These are phyloP conservation scores for Albizia julibrissin DNA, from an alignment of 306 rosid species.

Conservation along the genomic window DNA sequence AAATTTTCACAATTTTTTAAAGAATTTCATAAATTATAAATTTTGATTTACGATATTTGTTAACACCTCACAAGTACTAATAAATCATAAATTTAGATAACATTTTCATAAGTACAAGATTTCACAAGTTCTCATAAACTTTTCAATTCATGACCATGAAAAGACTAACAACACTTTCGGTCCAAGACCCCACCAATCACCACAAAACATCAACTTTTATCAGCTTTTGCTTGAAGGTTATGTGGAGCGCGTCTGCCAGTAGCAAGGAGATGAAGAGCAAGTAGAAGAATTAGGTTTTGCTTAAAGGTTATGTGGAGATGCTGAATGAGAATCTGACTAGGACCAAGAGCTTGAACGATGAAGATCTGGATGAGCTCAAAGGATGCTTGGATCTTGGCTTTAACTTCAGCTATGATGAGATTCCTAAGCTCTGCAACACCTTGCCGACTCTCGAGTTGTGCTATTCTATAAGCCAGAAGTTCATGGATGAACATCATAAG, in stretches of 20 bases:
- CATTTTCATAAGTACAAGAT: too few species aligned
- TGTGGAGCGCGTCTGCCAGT: not conserved
- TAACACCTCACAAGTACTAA: too few species aligned
- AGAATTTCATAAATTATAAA: too few species aligned
- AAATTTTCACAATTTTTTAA: too few species aligned
- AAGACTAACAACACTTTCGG: too few species aligned
- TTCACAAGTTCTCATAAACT: too few species aligned
- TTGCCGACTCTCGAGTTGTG: constrained; percentile 85
- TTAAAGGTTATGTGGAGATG: constrained; percentile 64
- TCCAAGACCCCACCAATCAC: too few species aligned
- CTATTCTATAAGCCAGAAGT: constrained; percentile 79
- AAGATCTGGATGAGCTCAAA: constrained; percentile 81
- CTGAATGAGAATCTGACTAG: constrained; percentile 58
- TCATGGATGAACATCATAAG: constrained; percentile 53
- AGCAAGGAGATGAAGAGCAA: constrained; percentile 42
- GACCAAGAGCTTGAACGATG: constrained; percentile 76
- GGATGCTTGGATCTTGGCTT: constrained; percentile 91
- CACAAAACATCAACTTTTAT: too few species aligned
- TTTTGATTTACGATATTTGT: too few species aligned
- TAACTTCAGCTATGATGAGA: constrained; percentile 83
- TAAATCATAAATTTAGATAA: too few species aligned
- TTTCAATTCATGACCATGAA: too few species aligned
- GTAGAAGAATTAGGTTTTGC: constrained; percentile 63
- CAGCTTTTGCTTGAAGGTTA: too few species aligned
- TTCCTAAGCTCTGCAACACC: constrained; percentile 83